Percentiles rank a stretch among this genome's conserved stretches.
Evolutionary conservation across 331 rosid species (phyloP).

Genomic region (Quercus lobata): DNA sequence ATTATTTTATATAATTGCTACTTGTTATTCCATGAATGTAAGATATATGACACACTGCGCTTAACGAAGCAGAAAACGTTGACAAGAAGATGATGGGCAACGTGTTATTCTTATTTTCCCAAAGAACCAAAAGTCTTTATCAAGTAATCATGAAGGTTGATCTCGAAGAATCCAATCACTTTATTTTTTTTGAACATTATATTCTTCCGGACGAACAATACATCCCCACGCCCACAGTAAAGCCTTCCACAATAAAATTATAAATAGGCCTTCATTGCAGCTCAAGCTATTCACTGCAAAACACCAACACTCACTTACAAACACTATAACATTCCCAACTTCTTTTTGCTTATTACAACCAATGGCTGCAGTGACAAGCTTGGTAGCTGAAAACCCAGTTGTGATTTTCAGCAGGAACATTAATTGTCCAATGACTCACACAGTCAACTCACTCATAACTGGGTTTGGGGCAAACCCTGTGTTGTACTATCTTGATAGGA

Average conservation of each 20-base stretch:
- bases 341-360: too few relatives aligned
- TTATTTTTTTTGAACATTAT: neutral
- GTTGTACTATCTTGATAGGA: slow-evolving; percentile 67
- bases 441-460: slow-evolving; percentile 57
- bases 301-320: neutral
- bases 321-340: too few relatives aligned
- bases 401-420: slow-evolving; percentile 79
- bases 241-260: neutral
- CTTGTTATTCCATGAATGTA: neutral
- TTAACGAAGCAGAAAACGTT: neutral
- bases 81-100: neutral
- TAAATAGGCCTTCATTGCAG: neutral
- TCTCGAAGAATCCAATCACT: slow-evolving; percentile 3
- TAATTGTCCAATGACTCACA: slow-evolving; percentile 55
- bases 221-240: neutral
- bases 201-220: neutral
- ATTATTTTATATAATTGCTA: neutral
- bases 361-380: slow-evolving; percentile 45
- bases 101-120: neutral
- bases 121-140: neutral
- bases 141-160: neutral
- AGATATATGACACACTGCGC: neutral
- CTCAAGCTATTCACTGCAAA: neutral
- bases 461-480: slow-evolving; percentile 69
- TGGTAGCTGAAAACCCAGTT: slow-evolving; percentile 69